Base-by-base conservation (phyloP, 139 green algal species). In the Chloropicon primus region DNA sequence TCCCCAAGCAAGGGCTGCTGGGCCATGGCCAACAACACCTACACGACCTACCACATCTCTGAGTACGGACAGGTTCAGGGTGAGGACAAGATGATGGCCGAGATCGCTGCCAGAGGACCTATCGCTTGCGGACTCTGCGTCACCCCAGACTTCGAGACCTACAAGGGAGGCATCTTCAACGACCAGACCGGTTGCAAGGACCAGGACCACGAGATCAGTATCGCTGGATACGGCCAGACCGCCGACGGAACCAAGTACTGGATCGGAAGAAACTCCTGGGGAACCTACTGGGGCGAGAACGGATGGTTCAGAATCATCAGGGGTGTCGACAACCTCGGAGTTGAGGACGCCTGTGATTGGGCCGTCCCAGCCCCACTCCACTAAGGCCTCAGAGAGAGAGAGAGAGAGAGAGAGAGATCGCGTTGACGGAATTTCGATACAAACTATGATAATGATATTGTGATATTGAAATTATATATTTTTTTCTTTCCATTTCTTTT, bases 201-300 rank as follows among this genome's bases (percentile, higher is more conserved):
- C 10, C 41, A 62, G 73, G 21, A 74, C 71, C 77, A 81, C 27
- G 71, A 77, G 24, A 81, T 81, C 24, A 73, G 25, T 17, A 73
- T 81, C 22, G 77, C 77, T 2, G 77, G 77, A 23, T 81, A 28
- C 22, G 77, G 77, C 23, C 24, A 41, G 27, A 26, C 3, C 21
- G 24, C 74, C 25, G 77, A 81, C 27, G 77, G 77, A 24, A 81
- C n/a, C 21, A 77, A 71, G 78, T 85, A 24, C 81, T 87, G 86
- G 86, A 54, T 81, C 3, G 24, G 87, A 2, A 82, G 86, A 54
- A 91, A 91, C 76, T 81, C 54, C 22, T 91, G 87, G 87, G 87
- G 87, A 24, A 88, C 81, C 21, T 91, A 83, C 72, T 91, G 82
- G 82, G 87, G 87, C 2, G 74, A 90, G 26, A 62, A 62, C 41